These are phyloP conservation scores for Entonaema liquescens DNA, from an alignment of 495 filamentous ascomycete genomes.

Conservation along the genomic window DNA sequence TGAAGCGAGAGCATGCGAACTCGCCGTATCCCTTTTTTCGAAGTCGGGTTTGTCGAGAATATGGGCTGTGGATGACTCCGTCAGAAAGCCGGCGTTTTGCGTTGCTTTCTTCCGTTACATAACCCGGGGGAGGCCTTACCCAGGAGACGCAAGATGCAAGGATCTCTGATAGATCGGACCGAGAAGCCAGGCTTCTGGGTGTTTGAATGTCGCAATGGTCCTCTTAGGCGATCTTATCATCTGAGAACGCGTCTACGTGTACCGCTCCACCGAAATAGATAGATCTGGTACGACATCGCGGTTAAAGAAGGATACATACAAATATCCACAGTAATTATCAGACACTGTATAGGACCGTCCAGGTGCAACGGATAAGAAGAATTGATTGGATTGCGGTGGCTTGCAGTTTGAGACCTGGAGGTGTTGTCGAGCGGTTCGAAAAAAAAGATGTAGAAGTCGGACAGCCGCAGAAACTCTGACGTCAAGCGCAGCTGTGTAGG, in stretches of 20 bases:
- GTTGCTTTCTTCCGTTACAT: conserved; percentile 30
- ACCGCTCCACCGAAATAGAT: conserved; percentile 21
- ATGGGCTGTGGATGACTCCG: conserved; percentile 15
- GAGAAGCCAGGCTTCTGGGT: conserved; percentile 39
- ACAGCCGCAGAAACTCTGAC: conserved; percentile 37
- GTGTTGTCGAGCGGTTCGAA: conserved; percentile 5
- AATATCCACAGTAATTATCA: conserved; percentile 11
- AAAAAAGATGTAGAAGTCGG: conserved; percentile 25
- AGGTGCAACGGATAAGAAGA: conserved; percentile 13
- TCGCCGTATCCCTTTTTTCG: conserved; percentile 3
- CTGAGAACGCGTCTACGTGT: conserved; percentile 16
- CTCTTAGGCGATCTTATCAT: conserved; percentile 26
- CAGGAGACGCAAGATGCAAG: conserved; percentile 22
- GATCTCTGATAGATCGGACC: conserved; percentile 42
- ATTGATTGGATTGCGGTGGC: conserved; percentile 13
- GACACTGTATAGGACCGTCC: conserved; percentile 5
- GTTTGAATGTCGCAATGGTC: conserved; percentile 19
- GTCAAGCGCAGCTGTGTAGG: conserved; percentile 30
- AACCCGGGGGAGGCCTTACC: conserved; percentile 15
- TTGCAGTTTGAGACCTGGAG: background rate
- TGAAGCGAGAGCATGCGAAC: background rate
- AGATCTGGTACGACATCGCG: conserved; percentile 23
- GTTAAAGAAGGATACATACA: conserved; percentile 32
- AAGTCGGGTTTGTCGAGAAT: conserved; percentile 14
- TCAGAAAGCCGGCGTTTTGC: conserved; percentile 11